These are phyloP conservation scores for Thalassiosira livingstoniorum DNA, from an alignment of 352 stramenopile species.

Conservation along the genomic window DNA sequence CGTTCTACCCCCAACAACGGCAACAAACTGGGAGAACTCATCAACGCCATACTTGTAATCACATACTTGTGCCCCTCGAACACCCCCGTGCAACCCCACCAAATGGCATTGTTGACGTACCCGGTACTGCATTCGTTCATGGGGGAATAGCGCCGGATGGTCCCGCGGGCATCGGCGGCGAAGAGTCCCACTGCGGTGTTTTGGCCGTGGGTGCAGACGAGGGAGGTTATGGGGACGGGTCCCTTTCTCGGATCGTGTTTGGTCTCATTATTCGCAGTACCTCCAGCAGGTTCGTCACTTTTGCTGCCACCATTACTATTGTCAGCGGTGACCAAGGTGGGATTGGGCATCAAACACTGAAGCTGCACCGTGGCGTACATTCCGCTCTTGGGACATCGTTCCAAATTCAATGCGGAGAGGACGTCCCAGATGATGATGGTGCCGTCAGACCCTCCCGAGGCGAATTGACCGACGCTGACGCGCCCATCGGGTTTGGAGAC, in stretches of 20 bases:
- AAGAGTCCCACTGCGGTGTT: conserved; percentile 14
- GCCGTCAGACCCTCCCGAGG: conserved; percentile 92
- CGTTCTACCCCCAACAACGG: not conserved
- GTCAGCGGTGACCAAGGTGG: not conserved
- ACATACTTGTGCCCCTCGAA: conserved; percentile 10
- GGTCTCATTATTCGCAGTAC: not conserved
- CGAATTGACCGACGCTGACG: conserved; percentile 90
- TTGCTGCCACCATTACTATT: not conserved
- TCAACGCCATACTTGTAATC: conserved; percentile 29
- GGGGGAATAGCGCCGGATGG: conserved; percentile 35
- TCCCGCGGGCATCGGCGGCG: conserved; percentile 32
- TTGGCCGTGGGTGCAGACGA: conserved; percentile 26
- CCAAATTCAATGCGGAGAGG: conserved; percentile 79
- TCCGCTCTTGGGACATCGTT: conserved; percentile 31
- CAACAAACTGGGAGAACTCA: conserved; percentile 27
- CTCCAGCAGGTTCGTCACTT: not conserved
- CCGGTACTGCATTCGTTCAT: conserved; percentile 23
- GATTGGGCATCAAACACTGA: conserved; percentile 15
- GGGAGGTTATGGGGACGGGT: conserved; percentile 24
- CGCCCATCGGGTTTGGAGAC: not conserved
- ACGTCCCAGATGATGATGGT: conserved; percentile 95
- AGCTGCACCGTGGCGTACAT: conserved; percentile 36
- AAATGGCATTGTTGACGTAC: conserved; percentile 35
- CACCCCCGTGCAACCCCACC: conserved; percentile 32
- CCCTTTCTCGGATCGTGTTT: not conserved